These are phyloP conservation scores for Mrakia gelida DNA, from an alignment of 768 basidiomycete genomes.

Conservation along the genomic window DNA sequence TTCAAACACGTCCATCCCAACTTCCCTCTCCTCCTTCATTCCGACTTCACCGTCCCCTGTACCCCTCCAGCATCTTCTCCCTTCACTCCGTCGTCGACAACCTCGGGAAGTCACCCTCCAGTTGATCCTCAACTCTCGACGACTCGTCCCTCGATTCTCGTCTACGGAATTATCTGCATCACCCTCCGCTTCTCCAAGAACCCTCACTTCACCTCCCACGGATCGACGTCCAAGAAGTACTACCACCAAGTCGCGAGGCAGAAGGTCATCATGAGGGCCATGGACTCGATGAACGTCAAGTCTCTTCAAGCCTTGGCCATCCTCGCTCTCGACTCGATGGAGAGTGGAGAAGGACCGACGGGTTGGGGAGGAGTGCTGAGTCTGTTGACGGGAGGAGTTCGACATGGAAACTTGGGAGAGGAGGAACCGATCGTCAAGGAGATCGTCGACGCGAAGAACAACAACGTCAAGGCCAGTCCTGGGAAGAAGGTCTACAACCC, in stretches of 20 bases:
- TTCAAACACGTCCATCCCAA: slow-evolving; percentile 27
- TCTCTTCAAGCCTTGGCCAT: slow-evolving; percentile 44
- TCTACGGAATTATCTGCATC: slow-evolving; percentile 22
- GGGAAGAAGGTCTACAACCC: slow-evolving; percentile 16
- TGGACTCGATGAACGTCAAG: slow-evolving; percentile 42
- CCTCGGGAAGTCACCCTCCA: not conserved
- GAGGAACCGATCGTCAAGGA: slow-evolving; percentile 22
- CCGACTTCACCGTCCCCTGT: not conserved
- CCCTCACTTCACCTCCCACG: slow-evolving; percentile 11
- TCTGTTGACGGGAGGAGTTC: slow-evolving; percentile 42
- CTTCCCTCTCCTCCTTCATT: slow-evolving; percentile 13
- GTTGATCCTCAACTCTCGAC: not conserved
- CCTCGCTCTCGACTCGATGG: slow-evolving; percentile 44
- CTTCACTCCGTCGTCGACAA: not conserved
- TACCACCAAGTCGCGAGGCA: slow-evolving; percentile 41
- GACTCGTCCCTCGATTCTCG: slow-evolving; percentile 12
- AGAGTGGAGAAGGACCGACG: slow-evolving; percentile 43
- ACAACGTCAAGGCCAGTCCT: not conserved
- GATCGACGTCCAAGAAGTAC: slow-evolving; percentile 30
- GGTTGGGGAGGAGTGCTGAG: slow-evolving; percentile 43
- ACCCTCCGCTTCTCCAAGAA: slow-evolving; percentile 25
- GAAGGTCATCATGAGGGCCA: slow-evolving; percentile 42
- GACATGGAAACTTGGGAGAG: slow-evolving; percentile 40
- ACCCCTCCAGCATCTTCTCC: slow-evolving; percentile 21
- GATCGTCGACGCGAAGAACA: not conserved